phyloP scores from a whole-genome alignment of 768 basidiomycete genomes.

The Lepiota brunneoincarnata region DNA sequence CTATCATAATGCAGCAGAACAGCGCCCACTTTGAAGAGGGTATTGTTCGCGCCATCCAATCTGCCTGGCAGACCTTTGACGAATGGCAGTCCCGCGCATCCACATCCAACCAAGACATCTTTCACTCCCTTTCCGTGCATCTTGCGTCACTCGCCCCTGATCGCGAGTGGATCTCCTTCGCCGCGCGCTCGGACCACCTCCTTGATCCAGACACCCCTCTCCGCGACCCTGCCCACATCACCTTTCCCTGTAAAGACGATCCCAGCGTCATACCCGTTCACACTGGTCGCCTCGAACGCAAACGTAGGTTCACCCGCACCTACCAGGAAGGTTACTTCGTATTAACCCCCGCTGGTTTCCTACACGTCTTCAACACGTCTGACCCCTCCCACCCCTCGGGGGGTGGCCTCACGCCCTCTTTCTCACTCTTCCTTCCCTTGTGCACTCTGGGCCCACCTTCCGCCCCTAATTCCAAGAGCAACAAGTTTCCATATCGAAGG shows the following conservation, averaged over 20 bases:
- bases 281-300: constrained; percentile 87
- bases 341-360: constrained; percentile 92
- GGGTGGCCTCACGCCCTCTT: constrained; percentile 56
- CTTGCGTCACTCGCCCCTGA: constrained; percentile 84
- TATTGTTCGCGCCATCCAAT: constrained; percentile 92
- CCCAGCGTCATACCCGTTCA: constrained; percentile 84
- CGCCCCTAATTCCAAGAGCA: constrained; percentile 56
- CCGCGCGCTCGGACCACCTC: constrained; percentile 89
- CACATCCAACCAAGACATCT: constrained; percentile 68
- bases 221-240: constrained; percentile 70
- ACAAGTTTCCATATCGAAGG: constrained; percentile 99
- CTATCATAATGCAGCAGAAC: constrained; percentile 98
- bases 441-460: constrained; percentile 96
- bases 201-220: constrained; percentile 96
- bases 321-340: constrained; percentile 89
- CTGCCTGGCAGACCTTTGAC: constrained; percentile 95
- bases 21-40: constrained; percentile 96
- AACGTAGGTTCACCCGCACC: constrained; percentile 88
- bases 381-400: constrained; percentile 53
- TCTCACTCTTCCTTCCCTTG: constrained; percentile 88
- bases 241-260: constrained; percentile 91
- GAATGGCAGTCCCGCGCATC: constrained; percentile 90
- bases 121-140: constrained; percentile 62
- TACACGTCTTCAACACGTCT: constrained; percentile 85
- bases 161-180: constrained; percentile 94